These are phyloP conservation scores for Dactylonectria macrodidyma DNA, from an alignment of 2,329 filamentous ascomycete genomes.

Conservation along the genomic window DNA sequence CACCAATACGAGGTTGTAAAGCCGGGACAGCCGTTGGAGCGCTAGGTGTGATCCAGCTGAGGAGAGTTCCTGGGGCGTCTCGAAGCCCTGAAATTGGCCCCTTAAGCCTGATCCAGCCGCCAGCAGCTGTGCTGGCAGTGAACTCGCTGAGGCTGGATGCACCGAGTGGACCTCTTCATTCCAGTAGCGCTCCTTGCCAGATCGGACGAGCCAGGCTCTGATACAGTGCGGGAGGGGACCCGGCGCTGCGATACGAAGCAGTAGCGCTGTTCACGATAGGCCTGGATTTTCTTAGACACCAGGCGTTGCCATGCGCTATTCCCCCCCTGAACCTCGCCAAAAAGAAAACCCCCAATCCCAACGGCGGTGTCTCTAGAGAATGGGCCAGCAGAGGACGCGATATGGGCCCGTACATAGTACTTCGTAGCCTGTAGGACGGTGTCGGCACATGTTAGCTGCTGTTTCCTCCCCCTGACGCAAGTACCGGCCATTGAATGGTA, in stretches of 20 bases:
- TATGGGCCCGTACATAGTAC: not conserved
- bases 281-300: constrained; percentile 8
- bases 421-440: not conserved
- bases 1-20: constrained; percentile 12
- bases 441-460: constrained; percentile 16
- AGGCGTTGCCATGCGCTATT: not conserved
- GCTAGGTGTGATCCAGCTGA: not conserved
- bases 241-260: constrained; percentile 24
- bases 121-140: constrained; percentile 4
- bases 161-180: constrained; percentile 38
- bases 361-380: not conserved
- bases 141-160: constrained; percentile 33
- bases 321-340: not conserved
- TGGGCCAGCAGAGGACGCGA: not conserved
- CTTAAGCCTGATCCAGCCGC: constrained; percentile 33
- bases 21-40: constrained; percentile 2
- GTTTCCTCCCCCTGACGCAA: constrained; percentile 25
- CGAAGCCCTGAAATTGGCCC: constrained; percentile 36
- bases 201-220: constrained; percentile 31
- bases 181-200: constrained; percentile 31
- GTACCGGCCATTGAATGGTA: constrained; percentile 22
- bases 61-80: constrained; percentile 4
- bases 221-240: constrained; percentile 22
- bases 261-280: constrained; percentile 6
- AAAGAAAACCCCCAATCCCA: not conserved